Percentiles rank a stretch among this genome's conserved stretches.
These are phyloP conservation scores for Hypericum androsaemum DNA, from an alignment of 345 rosid genomes.

Conservation along the genomic window DNA sequence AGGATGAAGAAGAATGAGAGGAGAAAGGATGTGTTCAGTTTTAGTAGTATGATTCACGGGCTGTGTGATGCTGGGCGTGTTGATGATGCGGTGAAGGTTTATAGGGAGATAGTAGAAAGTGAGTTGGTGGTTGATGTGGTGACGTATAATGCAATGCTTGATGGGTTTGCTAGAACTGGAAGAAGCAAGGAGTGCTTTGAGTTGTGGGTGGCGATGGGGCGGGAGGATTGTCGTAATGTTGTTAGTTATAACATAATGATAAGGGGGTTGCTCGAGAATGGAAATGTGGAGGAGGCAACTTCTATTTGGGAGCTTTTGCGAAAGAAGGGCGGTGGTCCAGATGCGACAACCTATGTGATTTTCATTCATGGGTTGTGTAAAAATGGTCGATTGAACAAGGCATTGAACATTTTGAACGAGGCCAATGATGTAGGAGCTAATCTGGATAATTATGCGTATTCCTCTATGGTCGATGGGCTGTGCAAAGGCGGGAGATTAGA, in stretches of 20 bases:
- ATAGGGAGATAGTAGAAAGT: conserved; percentile 48
- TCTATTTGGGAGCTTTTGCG: conserved; percentile 51
- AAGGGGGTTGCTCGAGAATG: conserved; percentile 54
- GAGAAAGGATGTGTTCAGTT: conserved; percentile 54
- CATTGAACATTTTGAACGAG: conserved; percentile 44
- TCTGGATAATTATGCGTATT: conserved; percentile 56
- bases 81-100: conserved; percentile 59
- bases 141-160: conserved; percentile 67
- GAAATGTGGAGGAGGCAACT: conserved; percentile 56
- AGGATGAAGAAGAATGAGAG: conserved; percentile 65
- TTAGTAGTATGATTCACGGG: conserved; percentile 57
- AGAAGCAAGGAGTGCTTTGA: conserved; percentile 56
- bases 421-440: conserved; percentile 35
- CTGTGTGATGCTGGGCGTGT: conserved; percentile 52
- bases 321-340: conserved; percentile 38
- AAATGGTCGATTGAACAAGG: conserved; percentile 65
- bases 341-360: conserved; percentile 54
- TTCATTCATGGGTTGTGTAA: conserved; percentile 70
- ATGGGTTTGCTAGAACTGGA: conserved; percentile 54
- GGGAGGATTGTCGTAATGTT: conserved; percentile 39
- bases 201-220: conserved; percentile 70
- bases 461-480: conserved; percentile 62
- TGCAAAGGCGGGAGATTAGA: conserved; percentile 63
- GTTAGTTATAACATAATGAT: conserved; percentile 70
- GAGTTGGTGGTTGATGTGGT: conserved; percentile 49